Evolutionary conservation across 202 grass and related monocot genomes (phyloP).

Genomic region (Elaeis oleifera): DNA sequence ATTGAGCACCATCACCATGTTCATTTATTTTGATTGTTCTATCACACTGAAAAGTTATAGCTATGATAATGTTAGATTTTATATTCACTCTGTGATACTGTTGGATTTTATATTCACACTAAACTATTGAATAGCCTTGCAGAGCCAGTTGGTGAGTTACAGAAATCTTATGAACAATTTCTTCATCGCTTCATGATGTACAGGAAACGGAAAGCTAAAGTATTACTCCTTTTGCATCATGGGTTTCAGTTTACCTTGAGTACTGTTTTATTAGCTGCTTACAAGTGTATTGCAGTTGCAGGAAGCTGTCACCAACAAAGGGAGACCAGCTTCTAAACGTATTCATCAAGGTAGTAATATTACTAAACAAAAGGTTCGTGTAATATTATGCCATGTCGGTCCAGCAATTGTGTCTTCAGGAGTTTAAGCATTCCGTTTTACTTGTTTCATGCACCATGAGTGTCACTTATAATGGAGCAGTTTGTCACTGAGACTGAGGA

Average conservation of each 20-base stretch:
- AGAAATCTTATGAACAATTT: slow-evolving; percentile 75
- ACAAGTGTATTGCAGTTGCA: slow-evolving; percentile 30
- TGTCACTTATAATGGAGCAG: background rate
- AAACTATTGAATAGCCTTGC: slow-evolving; percentile 48
- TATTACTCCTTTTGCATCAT: slow-evolving; percentile 21
- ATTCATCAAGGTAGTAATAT: slow-evolving; percentile 29
- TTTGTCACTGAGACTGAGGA: background rate
- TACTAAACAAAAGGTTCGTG: background rate
- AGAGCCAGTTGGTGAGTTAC: slow-evolving; percentile 66
- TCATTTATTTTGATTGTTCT: no score
- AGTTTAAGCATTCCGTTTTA: no score
- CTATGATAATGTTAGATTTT: background rate
- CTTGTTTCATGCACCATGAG: background rate
- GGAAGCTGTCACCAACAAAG: slow-evolving; percentile 33
- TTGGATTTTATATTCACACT: slow-evolving; percentile 11
- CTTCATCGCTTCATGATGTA: slow-evolving; percentile 46
- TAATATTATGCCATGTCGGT: background rate
- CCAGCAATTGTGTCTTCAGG: no score
- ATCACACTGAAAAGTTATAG: no score
- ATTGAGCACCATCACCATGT: no score
- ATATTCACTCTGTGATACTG: slow-evolving; percentile 6
- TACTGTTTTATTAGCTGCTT: slow-evolving; percentile 19
- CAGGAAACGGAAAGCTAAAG: slow-evolving; percentile 64
- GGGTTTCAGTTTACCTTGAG: background rate
- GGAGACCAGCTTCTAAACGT: slow-evolving; percentile 16